Conservation (phyloP, 1,284 basidiomycete genomes). For the Bothia castanella region DNA sequence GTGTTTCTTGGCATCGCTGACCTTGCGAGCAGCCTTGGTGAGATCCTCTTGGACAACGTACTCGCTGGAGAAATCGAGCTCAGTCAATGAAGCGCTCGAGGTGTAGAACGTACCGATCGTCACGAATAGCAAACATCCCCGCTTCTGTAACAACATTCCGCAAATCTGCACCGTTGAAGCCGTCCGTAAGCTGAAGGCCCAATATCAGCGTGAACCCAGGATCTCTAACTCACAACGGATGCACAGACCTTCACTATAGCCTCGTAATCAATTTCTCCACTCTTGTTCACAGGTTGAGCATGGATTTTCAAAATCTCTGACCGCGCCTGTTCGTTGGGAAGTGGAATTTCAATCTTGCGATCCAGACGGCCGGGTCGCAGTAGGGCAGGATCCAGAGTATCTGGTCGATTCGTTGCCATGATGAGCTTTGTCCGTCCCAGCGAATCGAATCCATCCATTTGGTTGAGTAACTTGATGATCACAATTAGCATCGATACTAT, state of each 20-base stretch:
- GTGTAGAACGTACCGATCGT: conserved; percentile 64
- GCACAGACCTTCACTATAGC: conserved; percentile 85
- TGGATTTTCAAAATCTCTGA: conserved; percentile 99
- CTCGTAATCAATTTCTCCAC: conserved; percentile 93
- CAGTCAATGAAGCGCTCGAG: background rate
- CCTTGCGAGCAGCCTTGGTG: conserved; percentile 96
- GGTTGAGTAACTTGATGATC: conserved; percentile 80
- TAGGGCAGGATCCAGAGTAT: conserved; percentile 96
- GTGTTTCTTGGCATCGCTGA: conserved; percentile 94
- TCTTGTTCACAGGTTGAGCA: conserved; percentile 90
- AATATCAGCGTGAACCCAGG: background rate
- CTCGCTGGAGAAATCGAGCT: conserved; percentile 50
- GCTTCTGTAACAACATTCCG: conserved; percentile 97
- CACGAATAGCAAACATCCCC: conserved; percentile 98
- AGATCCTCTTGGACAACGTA: conserved; percentile 93
- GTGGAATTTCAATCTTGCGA: conserved; percentile 96
- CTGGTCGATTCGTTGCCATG: conserved; percentile 97
- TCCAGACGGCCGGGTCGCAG: conserved; percentile 95
- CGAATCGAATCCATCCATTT: conserved; percentile 99
- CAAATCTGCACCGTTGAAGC: conserved; percentile 94
- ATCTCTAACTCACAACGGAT: background rate
- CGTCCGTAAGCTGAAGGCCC: conserved; percentile 68
- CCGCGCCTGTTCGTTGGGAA: conserved; percentile 95
- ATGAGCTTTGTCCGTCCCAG: conserved; percentile 95
- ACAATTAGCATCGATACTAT: background rate